Evolutionary conservation across 2,329 filamentous ascomycete genomes (phyloP).

Genomic region (Epichloe gansuensis): DNA sequence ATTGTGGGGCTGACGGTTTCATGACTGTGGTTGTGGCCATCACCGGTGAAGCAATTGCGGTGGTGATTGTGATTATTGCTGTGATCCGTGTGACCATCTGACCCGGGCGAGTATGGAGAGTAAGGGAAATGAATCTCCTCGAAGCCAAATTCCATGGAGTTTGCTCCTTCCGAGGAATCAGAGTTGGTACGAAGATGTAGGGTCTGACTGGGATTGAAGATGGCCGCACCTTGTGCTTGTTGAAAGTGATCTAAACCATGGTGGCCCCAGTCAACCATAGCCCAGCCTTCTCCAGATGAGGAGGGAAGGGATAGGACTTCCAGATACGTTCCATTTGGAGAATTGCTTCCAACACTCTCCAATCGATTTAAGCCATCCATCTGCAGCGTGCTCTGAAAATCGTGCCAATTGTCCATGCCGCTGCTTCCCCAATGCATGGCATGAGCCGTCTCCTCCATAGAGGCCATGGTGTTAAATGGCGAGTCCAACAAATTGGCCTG

Average conservation of each 20-base stretch:
- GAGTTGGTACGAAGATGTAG: conserved; percentile 79
- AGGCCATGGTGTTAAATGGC: conserved; percentile 45
- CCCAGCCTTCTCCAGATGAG: conserved; percentile 81
- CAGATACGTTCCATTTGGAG: conserved; percentile 46
- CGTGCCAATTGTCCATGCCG: conserved; percentile 64
- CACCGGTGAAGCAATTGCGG: conserved; percentile 49
- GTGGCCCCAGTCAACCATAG: conserved; percentile 61
- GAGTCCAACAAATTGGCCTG: conserved; percentile 51
- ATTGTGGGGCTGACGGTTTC: conserved; percentile 55
- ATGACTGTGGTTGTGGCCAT: conserved; percentile 34
- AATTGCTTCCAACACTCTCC: conserved; percentile 31
- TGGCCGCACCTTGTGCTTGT: conserved; percentile 45
- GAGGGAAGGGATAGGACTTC: conserved; percentile 73
- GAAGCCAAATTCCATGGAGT: conserved; percentile 58
- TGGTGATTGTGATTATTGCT: conserved; percentile 26
- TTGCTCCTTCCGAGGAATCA: conserved; percentile 64
- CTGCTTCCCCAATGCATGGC: conserved; percentile 45
- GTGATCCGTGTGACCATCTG: conserved; percentile 41
- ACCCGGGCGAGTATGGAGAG: conserved; percentile 71
- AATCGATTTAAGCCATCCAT: conserved; percentile 34
- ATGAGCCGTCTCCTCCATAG: conserved; percentile 41
- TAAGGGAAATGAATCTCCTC: conserved; percentile 66
- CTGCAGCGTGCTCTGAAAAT: conserved; percentile 53
- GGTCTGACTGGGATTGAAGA: conserved; percentile 87
- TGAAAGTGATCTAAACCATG: conserved; percentile 51